Percentiles rank a stretch among this genome's conserved stretches.
These are phyloP conservation scores for Starmerella geochares DNA, from an alignment of 805 yeast species.

Conservation along the genomic window DNA sequence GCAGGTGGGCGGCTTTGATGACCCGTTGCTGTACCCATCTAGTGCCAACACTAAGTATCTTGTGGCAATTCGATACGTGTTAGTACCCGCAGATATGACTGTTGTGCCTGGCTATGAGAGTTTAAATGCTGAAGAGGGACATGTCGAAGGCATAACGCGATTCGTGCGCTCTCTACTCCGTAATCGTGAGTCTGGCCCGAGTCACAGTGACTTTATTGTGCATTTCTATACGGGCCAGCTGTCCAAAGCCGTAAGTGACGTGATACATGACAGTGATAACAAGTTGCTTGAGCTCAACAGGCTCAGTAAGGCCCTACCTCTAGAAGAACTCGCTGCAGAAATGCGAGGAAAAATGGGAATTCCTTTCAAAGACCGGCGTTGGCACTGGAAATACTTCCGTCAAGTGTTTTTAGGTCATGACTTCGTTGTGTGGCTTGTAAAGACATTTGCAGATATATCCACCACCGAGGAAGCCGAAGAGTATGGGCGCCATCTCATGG, in stretches of 20 bases:
- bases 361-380: constrained; percentile 62
- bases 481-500: constrained; percentile 72
- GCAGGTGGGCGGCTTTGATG: constrained; percentile 81
- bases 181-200: constrained; percentile 18
- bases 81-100: constrained; percentile 51
- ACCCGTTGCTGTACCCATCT: constrained; percentile 40
- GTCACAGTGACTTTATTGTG: constrained; percentile 19
- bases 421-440: constrained; percentile 73
- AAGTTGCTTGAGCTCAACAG: constrained; percentile 21
- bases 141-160: constrained; percentile 67
- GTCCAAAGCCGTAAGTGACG: constrained; percentile 50
- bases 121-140: constrained; percentile 70
- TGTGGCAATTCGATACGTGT: constrained; percentile 70
- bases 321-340: constrained; percentile 49
- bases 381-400: constrained; percentile 78
- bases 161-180: constrained; percentile 21
- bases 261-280: constrained; percentile 35
- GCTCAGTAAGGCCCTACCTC: constrained; percentile 33
- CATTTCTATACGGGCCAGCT: constrained; percentile 80
- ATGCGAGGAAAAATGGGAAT: constrained; percentile 57
- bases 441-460: constrained; percentile 66
- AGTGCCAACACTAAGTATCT: constrained; percentile 41
- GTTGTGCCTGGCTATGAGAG: constrained; percentile 50
- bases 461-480: constrained; percentile 73
- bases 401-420: constrained; percentile 80